phyloP scores from a whole-genome alignment of 2,329 filamentous ascomycete species.

The Colletotrichum salicis region DNA sequence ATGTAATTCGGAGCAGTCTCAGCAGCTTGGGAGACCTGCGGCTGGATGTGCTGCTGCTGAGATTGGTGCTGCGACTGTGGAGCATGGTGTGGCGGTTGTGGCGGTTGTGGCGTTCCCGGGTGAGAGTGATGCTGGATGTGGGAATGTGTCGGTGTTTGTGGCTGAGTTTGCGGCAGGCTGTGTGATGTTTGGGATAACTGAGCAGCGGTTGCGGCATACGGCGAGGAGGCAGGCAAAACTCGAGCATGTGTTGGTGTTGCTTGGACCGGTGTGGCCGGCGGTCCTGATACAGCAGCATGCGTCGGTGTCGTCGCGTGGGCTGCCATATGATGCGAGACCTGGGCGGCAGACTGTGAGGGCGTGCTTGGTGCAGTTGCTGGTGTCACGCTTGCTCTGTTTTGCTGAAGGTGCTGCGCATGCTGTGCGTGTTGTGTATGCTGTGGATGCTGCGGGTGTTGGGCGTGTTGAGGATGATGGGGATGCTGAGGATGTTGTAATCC shows the following conservation, averaged over 20 bases:
- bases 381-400: constrained; percentile 23
- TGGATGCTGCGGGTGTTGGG: background rate
- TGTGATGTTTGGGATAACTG: constrained; percentile 31
- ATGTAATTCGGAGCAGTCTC: constrained; percentile 23
- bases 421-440: background rate
- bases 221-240: constrained; percentile 23
- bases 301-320: constrained; percentile 23
- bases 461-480: background rate
- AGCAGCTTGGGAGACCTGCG: constrained; percentile 18
- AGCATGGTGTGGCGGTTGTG: constrained; percentile 19
- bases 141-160: constrained; percentile 27
- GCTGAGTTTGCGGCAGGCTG: constrained; percentile 15
- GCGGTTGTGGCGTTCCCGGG: constrained; percentile 30
- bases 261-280: constrained; percentile 12
- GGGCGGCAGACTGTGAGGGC: constrained; percentile 23
- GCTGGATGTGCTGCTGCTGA: constrained; percentile 37
- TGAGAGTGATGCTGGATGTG: constrained; percentile 28
- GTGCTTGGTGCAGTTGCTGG: constrained; percentile 26
- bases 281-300: constrained; percentile 19
- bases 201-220: constrained; percentile 28
- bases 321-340: constrained; percentile 28
- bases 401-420: constrained; percentile 23
- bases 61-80: constrained; percentile 33
- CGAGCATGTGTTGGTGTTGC: constrained; percentile 13
- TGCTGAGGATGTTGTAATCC: constrained; percentile 54